These are phyloP conservation scores for Alternaria alternata DNA, from an alignment of 2,329 filamentous ascomycete species.

Conservation along the genomic window DNA sequence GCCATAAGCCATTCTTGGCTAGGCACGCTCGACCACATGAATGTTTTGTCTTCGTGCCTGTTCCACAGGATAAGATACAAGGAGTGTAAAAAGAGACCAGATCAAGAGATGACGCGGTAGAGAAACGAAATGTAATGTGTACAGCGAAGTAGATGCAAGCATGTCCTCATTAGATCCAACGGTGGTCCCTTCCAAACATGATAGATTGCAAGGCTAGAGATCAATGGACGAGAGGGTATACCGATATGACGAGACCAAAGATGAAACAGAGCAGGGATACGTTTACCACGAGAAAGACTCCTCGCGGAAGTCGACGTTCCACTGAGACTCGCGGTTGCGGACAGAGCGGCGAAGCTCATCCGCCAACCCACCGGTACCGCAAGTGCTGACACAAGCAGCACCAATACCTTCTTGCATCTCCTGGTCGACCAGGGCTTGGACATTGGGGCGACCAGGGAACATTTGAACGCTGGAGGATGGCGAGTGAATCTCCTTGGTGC, in stretches of 20 bases:
- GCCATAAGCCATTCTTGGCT: conserved; percentile 2
- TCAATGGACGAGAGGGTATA: conserved; percentile 28
- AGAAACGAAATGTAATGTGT: conserved; percentile 37
- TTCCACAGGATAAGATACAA: conserved; percentile 25
- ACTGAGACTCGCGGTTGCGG: conserved; percentile 68
- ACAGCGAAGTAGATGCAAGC: conserved; percentile 34
- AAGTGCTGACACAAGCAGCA: conserved; percentile 86
- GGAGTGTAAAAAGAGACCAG: conserved; percentile 25
- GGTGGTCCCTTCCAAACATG: conserved; percentile 12
- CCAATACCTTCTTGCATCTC: conserved; percentile 85
- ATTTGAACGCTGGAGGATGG: conserved; percentile 85
- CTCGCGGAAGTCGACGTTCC: conserved; percentile 79
- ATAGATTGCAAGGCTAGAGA: conserved; percentile 14
- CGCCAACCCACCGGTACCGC: conserved; percentile 75
- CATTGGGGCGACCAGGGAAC: conserved; percentile 87
- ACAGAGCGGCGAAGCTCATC: conserved; percentile 77
- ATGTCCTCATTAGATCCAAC: conserved; percentile 23
- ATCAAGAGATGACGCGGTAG: conserved; percentile 24
- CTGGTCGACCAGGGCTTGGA: conserved; percentile 78
- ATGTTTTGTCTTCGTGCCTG: conserved; percentile 24
- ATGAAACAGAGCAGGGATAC: conserved; percentile 1
- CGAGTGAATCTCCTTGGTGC: conserved; percentile 80
- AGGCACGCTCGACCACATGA: conserved; percentile 11
- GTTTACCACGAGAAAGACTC: conserved; percentile 74
- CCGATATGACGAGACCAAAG: conserved; percentile 15